These are phyloP conservation scores for Bipolaris gigantea DNA, from an alignment of 2,329 filamentous ascomycete genomes.

Conservation along the genomic window DNA sequence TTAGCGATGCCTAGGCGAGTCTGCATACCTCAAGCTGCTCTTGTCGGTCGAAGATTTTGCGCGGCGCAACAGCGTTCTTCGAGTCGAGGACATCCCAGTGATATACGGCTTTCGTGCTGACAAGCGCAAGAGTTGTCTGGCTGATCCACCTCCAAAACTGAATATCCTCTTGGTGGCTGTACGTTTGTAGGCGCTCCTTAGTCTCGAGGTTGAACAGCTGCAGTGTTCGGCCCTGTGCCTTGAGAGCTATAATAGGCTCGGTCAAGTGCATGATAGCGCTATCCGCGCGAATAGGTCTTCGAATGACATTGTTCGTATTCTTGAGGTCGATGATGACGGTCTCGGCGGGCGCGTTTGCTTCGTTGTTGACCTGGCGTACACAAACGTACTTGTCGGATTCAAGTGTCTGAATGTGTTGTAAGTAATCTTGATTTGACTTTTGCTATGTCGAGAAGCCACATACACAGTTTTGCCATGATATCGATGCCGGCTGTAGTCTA, in stretches of 20 bases:
- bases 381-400: constrained; percentile 98
- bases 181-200: constrained; percentile 95
- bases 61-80: constrained; percentile 69
- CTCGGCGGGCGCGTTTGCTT: constrained; percentile 80
- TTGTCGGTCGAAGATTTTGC: constrained; percentile 94
- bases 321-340: constrained; percentile 98
- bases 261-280: constrained; percentile 99
- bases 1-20: constrained; percentile 8
- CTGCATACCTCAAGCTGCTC: constrained; percentile 77
- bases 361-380: constrained; percentile 85
- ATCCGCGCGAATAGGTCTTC: constrained; percentile 96
- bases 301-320: constrained; percentile 93
- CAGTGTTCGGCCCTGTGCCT: constrained; percentile 88
- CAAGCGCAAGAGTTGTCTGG: constrained; percentile 81
- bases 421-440: constrained; percentile 16
- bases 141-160: constrained; percentile 99
- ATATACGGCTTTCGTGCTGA: constrained; percentile 88
- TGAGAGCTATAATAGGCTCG: constrained; percentile 93
- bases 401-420: constrained; percentile 68
- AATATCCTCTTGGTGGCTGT: constrained; percentile 95
- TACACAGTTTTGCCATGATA: constrained; percentile 88
- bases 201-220: constrained; percentile 95
- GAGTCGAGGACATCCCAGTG: constrained; percentile 97
- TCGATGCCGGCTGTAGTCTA: constrained; percentile 62
- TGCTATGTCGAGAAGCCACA: constrained; percentile 41